phyloP scores from a whole-genome alignment of 139 green algal genomes.

The Chlamydomonas eustigma region DNA sequence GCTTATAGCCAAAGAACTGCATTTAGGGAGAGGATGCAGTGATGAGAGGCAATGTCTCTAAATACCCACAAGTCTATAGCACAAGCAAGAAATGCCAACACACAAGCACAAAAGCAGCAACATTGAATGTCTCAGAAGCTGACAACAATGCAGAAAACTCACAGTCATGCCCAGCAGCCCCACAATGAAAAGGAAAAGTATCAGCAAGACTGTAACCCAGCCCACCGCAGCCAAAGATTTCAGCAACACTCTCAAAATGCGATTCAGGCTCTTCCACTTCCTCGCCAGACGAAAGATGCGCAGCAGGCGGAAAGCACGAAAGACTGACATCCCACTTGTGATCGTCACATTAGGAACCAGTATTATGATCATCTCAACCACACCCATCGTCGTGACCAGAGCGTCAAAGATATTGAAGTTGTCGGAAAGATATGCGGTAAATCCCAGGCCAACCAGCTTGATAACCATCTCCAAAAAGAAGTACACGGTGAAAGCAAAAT shows the following conservation, averaged over 20 bases:
- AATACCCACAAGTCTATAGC: too few species aligned
- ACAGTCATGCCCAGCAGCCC: constrained; percentile 33
- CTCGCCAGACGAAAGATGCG: constrained; percentile 12
- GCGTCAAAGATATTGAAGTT: constrained; percentile 11
- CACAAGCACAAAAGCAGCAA: too few species aligned
- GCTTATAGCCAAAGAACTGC: constrained; percentile 29
- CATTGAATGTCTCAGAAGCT: too few species aligned
- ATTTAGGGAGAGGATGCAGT: not conserved
- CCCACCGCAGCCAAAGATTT: not conserved
- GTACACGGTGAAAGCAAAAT: constrained; percentile 8
- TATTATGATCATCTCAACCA: constrained; percentile 5
- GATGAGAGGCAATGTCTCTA: too few species aligned
- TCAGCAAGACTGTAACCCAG: constrained; percentile 18
- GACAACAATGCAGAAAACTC: too few species aligned
- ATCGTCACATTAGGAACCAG: not conserved
- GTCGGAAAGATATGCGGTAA: not conserved
- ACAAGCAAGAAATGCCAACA: too few species aligned
- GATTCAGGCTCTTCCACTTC: constrained; percentile 16
- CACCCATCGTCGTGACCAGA: not conserved
- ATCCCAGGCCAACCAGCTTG: constrained; percentile 7
- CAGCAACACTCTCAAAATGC: constrained; percentile 10
- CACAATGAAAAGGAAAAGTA: constrained; percentile 30
- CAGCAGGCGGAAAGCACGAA: constrained; percentile 5
- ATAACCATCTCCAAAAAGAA: constrained; percentile 10
- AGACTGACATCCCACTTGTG: not conserved